Conservation (phyloP, 2,329 filamentous ascomycete genomes). For the Colletotrichum salicis region DNA sequence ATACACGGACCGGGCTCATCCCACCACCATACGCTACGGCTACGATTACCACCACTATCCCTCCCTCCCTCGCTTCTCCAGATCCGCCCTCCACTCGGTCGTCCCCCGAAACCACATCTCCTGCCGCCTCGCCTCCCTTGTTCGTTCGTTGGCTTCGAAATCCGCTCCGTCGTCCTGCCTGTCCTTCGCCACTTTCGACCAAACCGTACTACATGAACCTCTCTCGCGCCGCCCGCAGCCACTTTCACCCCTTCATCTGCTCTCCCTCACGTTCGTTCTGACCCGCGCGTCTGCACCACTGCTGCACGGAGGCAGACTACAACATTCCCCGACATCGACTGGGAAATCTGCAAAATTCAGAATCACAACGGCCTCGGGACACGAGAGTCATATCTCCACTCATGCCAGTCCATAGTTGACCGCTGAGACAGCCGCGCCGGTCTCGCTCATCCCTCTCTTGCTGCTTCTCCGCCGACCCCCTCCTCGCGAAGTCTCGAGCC, state of each 20-base stretch:
- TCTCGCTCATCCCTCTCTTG: constrained; percentile 30
- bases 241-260: constrained; percentile 16
- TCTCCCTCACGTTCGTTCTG: constrained; percentile 16
- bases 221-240: constrained; percentile 30
- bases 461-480: constrained; percentile 14
- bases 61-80: constrained; percentile 3
- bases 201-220: constrained; percentile 33
- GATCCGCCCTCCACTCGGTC: constrained; percentile 8
- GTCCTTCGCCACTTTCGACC: constrained; percentile 30
- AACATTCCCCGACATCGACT: background rate
- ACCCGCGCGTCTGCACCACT: constrained; percentile 16
- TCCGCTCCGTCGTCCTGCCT: constrained; percentile 12
- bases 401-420: constrained; percentile 34
- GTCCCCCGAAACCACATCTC: constrained; percentile 17
- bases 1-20: constrained; percentile 6
- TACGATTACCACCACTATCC: constrained; percentile 2
- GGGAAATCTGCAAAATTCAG: background rate
- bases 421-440: constrained; percentile 34
- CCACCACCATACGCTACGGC: background rate
- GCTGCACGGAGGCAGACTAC: constrained; percentile 7
- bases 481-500: constrained; percentile 22
- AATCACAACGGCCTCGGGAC: constrained; percentile 21
- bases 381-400: constrained; percentile 29
- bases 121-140: constrained; percentile 19
- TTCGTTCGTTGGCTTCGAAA: constrained; percentile 3